Base-by-base conservation (phyloP, 164 flowering plant species). In the Vitis riparia region DNA sequence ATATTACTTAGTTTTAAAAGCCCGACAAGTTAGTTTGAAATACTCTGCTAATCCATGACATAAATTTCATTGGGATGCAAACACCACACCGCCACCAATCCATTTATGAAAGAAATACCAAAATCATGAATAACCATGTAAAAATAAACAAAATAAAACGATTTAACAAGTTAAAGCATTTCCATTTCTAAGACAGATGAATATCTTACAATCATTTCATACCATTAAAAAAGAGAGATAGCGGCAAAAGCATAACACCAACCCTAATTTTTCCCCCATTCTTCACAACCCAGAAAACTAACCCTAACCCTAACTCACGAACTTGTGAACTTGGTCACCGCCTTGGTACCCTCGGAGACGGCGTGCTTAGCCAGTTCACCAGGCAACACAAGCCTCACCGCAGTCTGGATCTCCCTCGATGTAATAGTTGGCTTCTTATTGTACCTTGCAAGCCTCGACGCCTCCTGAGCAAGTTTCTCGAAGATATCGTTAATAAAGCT, bases 301-400 rank as follows among this genome's bases (percentile, higher is more conserved):
- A 37, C 5, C 44, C 44, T 37, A 37, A 37, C 44, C 44, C 44
- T 37, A 37, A 37, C 44, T 49, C 57, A 81, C 50, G 83, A 81
- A n/a, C 85, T 84, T 0, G 85, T 81, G 47, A 84, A 84, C 66
- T 84, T 84, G 19, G 85, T 84, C 1, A 84, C 85, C 3, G 87
- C 87, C 76, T 84, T 84, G 1, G 87, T 84, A 10, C 87, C 87
- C 51, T 84, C 87, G 3, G 85, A 84, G 8, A 84, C 87, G 27
- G 87, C 87, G 60, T 84, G 87, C 79, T 84, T 84, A 3, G 87
- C 87, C 27, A 84, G 52, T 52, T 84, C 87, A 6, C 87, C 87
- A 4, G 87, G 87, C 32, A 84, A 69, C 3, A 84, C 87, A 27
- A 84, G 73, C 11, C 87, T 61, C 1, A 84, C 85, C 2, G 87